phyloP scores from a whole-genome alignment of 2,329 filamentous ascomycete genomes.

The Arthrobotrys conoides region DNA sequence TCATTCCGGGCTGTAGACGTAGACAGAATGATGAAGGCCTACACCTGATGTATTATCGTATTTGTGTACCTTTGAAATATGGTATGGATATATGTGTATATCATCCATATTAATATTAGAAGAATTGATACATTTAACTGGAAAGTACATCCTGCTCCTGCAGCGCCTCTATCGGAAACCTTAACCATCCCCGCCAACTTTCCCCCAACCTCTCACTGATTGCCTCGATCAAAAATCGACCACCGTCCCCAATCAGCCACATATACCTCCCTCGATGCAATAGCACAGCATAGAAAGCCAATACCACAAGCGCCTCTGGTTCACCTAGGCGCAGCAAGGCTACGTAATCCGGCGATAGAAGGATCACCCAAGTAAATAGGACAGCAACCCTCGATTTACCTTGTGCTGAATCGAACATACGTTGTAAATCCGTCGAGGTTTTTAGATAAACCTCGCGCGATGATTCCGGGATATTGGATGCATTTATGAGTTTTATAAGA shows the following conservation, averaged over 20 bases:
- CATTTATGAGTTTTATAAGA: slow-evolving; percentile 62
- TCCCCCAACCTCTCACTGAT: slow-evolving; percentile 64
- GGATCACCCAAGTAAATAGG: slow-evolving; percentile 67
- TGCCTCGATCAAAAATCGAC: slow-evolving; percentile 64
- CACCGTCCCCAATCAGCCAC: slow-evolving; percentile 68
- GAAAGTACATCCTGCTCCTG: neutral
- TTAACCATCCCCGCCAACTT: slow-evolving; percentile 65
- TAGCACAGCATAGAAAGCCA: slow-evolving; percentile 71
- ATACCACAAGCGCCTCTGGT: slow-evolving; percentile 69
- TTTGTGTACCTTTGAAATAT: no score
- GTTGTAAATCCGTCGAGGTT: slow-evolving; percentile 65
- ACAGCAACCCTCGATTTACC: slow-evolving; percentile 62
- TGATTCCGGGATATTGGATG: slow-evolving; percentile 50
- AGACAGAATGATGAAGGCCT: no score
- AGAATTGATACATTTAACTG: neutral
- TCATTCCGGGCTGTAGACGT: neutral
- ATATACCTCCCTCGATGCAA: slow-evolving; percentile 68
- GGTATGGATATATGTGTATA: no score
- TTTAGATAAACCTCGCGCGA: slow-evolving; percentile 61
- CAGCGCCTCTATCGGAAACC: slow-evolving; percentile 29
- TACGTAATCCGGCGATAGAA: slow-evolving; percentile 66
- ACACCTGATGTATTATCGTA: no score
- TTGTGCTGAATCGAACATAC: slow-evolving; percentile 64
- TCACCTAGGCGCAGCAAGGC: slow-evolving; percentile 65
- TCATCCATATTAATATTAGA: neutral